Evolutionary conservation across 2,329 filamentous ascomycete genomes (phyloP), one percentile per base, ranked within the genome.

Genomic region (Bipolaris oryzae): DNA sequence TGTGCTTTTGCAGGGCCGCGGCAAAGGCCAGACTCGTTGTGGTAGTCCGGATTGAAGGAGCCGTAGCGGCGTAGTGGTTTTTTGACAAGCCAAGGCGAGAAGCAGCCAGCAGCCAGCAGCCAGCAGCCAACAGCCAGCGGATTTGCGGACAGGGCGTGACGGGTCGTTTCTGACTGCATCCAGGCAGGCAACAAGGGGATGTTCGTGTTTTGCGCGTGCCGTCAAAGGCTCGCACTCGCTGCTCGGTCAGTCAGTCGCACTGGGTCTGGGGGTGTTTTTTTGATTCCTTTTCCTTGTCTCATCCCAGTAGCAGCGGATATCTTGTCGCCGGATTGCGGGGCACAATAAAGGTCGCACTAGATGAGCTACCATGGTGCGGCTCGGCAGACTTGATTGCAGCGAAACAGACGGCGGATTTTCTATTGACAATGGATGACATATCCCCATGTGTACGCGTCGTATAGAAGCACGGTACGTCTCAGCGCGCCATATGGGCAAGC

Each of bases 401-500:
- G 25, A 65, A 62, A 41, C 50, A 62, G 61, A 62, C 57, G 62
- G 63, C 67, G 59, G 67, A 60, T 60, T 55, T 41, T 56, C 53
- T 64, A 68, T 57, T 55, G 58, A 64, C 62, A 62, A 67, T 64
- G 60, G 45, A 63, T 57, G 38, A 57, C 53, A 52, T 50, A 60
- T 69, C 62, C 57, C 66, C 66, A 62, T 49, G 66, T 62, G 65
- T 64, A 67, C 69, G 69, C 65, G 69, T 72, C 60, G 55, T 57
- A 28, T 16, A 55, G 50, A 67, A 66, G 67, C 70, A 66, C 69
- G 65, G 62, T 70, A 72, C 64, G 71, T 74, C 69, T 74, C 71
- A 74, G 70, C 62, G 68, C 64, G 67, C 62, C 60, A 58, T 66
- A 34, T 41, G 66, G 55, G 43, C 55, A 46, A 62, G 57, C 63